Base-by-base conservation (phyloP, 768 basidiomycete genomes). In the Pholiota conissans region DNA sequence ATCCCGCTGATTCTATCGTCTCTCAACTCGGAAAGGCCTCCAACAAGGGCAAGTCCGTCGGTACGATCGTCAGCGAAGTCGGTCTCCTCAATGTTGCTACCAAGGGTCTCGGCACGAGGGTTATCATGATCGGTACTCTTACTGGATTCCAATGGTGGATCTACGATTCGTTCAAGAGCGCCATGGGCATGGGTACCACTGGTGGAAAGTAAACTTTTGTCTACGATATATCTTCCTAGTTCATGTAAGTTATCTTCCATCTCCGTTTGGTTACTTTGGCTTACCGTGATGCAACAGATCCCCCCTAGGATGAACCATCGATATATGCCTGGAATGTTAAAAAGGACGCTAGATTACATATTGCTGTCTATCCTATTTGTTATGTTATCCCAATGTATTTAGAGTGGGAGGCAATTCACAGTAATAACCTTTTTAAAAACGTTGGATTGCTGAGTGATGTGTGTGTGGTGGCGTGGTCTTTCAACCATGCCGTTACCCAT, bases 141-240 rank as follows among this genome's bases (percentile, higher is more conserved):
- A 80, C 75, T 77, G 92, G 90, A 68, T 91, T 91, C 89, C 89
- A 92, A 80, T 92, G 90, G 91, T 93, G 91, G 90, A 92, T 94
- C 74, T 94, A 93, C 72, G 93, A 93, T 71, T 78, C 84, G 50
- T 93, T 93, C 84, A 93, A 93, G 81, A 57, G 82, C 24, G 70
- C 86, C 52, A 89, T 93, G 87, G 91, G 91, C 67, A 79, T 93
- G 73, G 91, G 91, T 59, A 93, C 91, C 53, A 92, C 91, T 34
- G 91, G 91, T 78, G 91, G 91, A 73, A 93, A 93, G 76, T 93
- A 88, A 74, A 74, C 61, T 20, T 13, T 55, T 18, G 14, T 35
- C 26, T 45, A 22, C 14, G 24, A 39, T 56, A 57, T 45, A 57
- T 55, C 39, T 22, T 6, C 49, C 37, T 57, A 37, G 48, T 53